Percentiles rank a stretch among this genome's conserved stretches.
phyloP scores from a whole-genome alignment of 192 early-diverging fungal species.

The Haplosporangium gracile region DNA sequence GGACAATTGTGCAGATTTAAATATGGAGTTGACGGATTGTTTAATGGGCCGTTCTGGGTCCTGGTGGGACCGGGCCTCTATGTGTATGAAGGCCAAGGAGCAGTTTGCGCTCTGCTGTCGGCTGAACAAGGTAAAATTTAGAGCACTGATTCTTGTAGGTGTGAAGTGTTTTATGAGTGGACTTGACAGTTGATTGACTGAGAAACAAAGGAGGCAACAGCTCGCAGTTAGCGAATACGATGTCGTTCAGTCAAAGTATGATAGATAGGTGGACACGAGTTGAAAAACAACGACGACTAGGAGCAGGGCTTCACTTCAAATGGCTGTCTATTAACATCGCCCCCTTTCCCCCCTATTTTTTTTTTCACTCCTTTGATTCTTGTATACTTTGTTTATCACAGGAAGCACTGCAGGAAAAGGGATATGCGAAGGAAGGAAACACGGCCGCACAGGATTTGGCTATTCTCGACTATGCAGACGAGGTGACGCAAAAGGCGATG shows the following conservation, averaged over 20 bases:
- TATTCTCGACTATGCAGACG: conserved; percentile 46
- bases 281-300: too few species aligned
- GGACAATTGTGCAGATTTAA: conserved; percentile 53
- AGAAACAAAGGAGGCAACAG: too few species aligned
- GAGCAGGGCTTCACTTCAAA: background rate
- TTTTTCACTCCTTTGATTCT: background rate
- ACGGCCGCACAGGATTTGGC: conserved; percentile 36
- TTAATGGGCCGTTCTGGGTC: conserved; percentile 33
- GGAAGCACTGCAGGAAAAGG: conserved; percentile 32
- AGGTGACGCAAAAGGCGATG: conserved; percentile 28
- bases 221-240: too few species aligned
- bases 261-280: too few species aligned
- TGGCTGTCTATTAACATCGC: background rate
- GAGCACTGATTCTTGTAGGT: background rate
- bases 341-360: background rate
- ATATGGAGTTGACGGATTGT: conserved; percentile 47
- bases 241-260: too few species aligned
- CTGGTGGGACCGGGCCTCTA: conserved; percentile 48
- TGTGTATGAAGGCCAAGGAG: conserved; percentile 51
- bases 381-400: background rate
- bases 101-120: conserved; percentile 32
- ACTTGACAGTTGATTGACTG: background rate
- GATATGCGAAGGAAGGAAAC: conserved; percentile 46
- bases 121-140: conserved; percentile 31
- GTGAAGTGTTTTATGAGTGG: background rate